Evolutionary conservation across 805 yeast species (phyloP), one percentile per base, ranked within the genome.

Genomic region (Starmera pachycereana): DNA sequence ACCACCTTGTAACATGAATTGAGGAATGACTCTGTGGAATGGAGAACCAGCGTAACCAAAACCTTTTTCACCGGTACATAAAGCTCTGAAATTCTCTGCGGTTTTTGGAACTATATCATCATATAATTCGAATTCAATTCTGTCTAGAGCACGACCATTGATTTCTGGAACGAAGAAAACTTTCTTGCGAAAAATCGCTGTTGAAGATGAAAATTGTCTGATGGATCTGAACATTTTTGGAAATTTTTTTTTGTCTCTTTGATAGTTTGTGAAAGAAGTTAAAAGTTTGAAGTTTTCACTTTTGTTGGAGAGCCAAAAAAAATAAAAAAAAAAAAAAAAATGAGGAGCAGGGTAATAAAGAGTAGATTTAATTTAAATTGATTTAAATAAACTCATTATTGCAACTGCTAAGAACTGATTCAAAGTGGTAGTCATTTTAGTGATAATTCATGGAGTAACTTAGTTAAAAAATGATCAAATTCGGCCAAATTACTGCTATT

Each of bases 1-100:
- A 71, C 90, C 90, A 62, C 89, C 97, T 74, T 89, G 97, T 62
- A 90, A 72, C 97, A 89, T 89, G 74, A 89, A 89, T 65, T 83
- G 79, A 50, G 96, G 95, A 55, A 87, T 86, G 51, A 87, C 86
- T 72, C 95, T 81, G 80, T 87, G 96, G 87, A 88, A 87, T 50
- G 79, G 71, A 37, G 94, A 84, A 56, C 72, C 75, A 61, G 80
- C 79, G 76, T 80, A 88, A 45, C 96, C 96, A 57, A 69, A 84
- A 1, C 69, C 55, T 31, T 49, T 41, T 71, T 86, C 96, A 54
- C 96, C 96, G 47, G 96, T 81, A 61, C 82, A 76, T 53, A 81
- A 64, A 42, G 88, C 87, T 69, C 84, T 74, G 74, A 81, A 81
- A 66, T 81, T 81, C 64, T 79, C 87, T 51, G 84, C 72, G 39